A percentile compares a stretch with the other conserved stretches of the same genome.
These are phyloP conservation scores for Tetraselmis chui DNA, from an alignment of 139 green algal genomes.

Conservation along the genomic window DNA sequence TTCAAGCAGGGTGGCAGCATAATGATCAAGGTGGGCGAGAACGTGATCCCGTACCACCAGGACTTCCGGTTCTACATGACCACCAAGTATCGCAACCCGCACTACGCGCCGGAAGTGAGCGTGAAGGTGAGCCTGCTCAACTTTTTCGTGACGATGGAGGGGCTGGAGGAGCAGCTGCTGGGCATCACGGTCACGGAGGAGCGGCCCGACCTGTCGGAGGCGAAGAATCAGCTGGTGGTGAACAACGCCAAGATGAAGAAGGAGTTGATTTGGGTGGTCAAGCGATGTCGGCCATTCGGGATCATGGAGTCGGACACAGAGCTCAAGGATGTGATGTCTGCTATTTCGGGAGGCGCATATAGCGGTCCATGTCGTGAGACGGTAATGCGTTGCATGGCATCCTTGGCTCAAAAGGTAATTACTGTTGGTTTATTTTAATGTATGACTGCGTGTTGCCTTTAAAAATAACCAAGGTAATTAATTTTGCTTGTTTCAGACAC, in stretches of 20 bases:
- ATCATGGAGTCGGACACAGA: too few species aligned
- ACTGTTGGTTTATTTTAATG: too few species aligned
- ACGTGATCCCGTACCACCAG: constrained; percentile 21
- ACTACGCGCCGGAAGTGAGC: constrained; percentile 47
- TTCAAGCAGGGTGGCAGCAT: constrained; percentile 38
- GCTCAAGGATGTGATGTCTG: too few species aligned
- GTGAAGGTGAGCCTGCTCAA: constrained; percentile 85
- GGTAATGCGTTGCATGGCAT: too few species aligned
- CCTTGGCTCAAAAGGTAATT: too few species aligned
- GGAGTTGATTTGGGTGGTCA: too few species aligned
- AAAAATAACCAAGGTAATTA: too few species aligned
- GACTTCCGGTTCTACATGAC: constrained; percentile 59
- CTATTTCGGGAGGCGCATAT: too few species aligned
- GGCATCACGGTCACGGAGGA: constrained; percentile 70
- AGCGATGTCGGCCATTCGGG: too few species aligned
- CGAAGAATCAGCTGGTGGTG: constrained; percentile 65
- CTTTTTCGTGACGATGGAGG: constrained; percentile 66
- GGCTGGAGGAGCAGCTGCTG: constrained; percentile 82
- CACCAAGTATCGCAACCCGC: constrained; percentile 44
- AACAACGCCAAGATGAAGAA: constrained; percentile 74
- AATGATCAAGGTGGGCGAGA: constrained; percentile 36
- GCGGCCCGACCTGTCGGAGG: constrained; percentile 53
- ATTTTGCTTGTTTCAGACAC: too few species aligned
- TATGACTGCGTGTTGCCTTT: too few species aligned
- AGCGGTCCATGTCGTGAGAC: too few species aligned